Conservation (phyloP, 2,329 filamentous ascomycete genomes). For the Beauveria medogensis region DNA sequence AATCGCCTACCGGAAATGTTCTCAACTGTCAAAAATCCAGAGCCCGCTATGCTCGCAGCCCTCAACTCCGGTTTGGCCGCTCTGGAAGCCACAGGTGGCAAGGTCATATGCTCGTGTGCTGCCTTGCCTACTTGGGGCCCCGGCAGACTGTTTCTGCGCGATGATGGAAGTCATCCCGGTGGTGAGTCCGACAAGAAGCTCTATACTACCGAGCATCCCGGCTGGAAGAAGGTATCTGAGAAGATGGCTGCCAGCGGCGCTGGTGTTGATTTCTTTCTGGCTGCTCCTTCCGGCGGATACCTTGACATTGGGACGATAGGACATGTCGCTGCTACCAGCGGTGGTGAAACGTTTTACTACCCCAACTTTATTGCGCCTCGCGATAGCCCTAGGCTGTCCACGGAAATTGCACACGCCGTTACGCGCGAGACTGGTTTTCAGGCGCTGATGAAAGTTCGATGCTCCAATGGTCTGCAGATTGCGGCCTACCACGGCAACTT, state of each 20-base stretch:
- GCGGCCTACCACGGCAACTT: constrained; percentile 95
- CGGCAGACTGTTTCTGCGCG: constrained; percentile 73
- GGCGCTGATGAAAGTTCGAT: constrained; percentile 95
- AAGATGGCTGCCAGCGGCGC: constrained; percentile 83
- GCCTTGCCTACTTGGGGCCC: constrained; percentile 90
- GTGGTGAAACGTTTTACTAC: constrained; percentile 93
- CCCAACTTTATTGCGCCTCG: constrained; percentile 88
- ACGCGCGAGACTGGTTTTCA: constrained; percentile 91
- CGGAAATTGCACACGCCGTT: constrained; percentile 79
- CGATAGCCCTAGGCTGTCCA: constrained; percentile 73
- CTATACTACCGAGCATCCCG: constrained; percentile 80
- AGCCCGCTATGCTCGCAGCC: constrained; percentile 78
- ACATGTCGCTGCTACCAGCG: constrained; percentile 79
- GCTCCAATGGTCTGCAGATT: constrained; percentile 91
- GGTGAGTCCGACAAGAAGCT: constrained; percentile 90
- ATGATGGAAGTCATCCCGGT: constrained; percentile 77
- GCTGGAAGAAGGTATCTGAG: constrained; percentile 76
- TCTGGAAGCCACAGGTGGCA: constrained; percentile 79
- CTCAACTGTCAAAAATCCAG: constrained; percentile 78
- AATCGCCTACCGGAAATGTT: constrained; percentile 79
- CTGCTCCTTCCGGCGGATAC: constrained; percentile 82
- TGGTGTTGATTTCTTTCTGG: constrained; percentile 90
- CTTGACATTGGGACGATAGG: constrained; percentile 89
- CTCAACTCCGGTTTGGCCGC: constrained; percentile 79
- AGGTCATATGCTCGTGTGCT: constrained; percentile 80